Percentiles rank a stretch among this genome's conserved stretches.
Evolutionary conservation across 345 rosid genomes (phyloP).

Genomic region (Acer campestre): DNA sequence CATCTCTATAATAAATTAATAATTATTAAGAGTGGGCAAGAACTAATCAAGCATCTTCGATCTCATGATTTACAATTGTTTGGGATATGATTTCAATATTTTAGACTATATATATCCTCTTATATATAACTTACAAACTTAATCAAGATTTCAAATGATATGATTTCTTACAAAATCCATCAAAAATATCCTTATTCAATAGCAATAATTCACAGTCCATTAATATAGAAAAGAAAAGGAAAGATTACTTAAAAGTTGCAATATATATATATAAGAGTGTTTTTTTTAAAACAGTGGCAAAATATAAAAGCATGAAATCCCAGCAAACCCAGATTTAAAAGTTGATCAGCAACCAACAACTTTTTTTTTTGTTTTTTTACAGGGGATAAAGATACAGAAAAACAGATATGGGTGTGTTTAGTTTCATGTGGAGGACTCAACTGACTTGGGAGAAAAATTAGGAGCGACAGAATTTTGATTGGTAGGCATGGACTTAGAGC

Average conservation of each 20-base stretch:
- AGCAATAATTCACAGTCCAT: not conserved
- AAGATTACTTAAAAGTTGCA: not conserved
- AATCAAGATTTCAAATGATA: too few species aligned
- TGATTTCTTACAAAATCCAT: not conserved
- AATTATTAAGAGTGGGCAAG: not conserved
- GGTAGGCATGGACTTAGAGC: constrained; percentile 64
- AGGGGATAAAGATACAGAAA: not conserved
- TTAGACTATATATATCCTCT: too few species aligned
- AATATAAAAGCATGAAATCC: not conserved
- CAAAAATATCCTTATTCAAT: too few species aligned
- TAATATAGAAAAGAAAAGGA: not conserved
- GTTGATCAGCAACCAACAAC: not conserved
- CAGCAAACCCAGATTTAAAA: not conserved
- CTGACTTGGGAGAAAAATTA: constrained; percentile 36
- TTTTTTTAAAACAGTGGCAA: not conserved
- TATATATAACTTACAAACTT: too few species aligned
- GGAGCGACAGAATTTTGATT: constrained; percentile 21
- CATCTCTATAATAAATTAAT: too few species aligned
- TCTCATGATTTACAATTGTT: too few species aligned
- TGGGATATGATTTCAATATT: not conserved
- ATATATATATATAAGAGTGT: not conserved
- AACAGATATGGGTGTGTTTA: not conserved
- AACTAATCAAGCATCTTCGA: not conserved
- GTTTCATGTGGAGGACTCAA: constrained; percentile 19
- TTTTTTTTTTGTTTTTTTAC: not conserved